Evolutionary conservation across 176 grass and related monocot genomes (phyloP), one percentile per base, ranked within the genome.

Genomic region (Hordeum marinum): DNA sequence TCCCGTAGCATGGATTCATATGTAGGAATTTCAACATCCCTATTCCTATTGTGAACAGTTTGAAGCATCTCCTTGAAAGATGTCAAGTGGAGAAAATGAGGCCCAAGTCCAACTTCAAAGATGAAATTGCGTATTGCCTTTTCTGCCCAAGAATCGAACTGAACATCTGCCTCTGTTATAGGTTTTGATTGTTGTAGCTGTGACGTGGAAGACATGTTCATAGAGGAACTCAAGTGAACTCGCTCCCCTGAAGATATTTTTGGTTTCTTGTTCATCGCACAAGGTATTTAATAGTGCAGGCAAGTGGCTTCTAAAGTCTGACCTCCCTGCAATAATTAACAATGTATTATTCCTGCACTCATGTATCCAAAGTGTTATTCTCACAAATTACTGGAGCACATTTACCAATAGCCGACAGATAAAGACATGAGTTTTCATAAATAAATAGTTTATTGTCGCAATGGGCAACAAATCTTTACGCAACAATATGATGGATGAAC

Each of bases 111-210:
- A 54, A 84, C 93, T 54, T 95, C 89, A 57, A 90, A 88, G 58
- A 95, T 85, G 42, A 98, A 90, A 77, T 82, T 91, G 17, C 88
- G 87, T 41, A 98, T 90, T 84, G 86, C 84, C 64, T 88, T 93
- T 64, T 80, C 79, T 66, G 63, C 77, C 5, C 24, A 14, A 86
- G 79, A 72, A 82, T 82, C 75, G 18, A 81, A 58, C 74, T 83
- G 76, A 80, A 76, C 82, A 50, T 46, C 85, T 72, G 55, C 81
- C 63, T 70, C 85, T 21, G 72, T 78, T 5, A 64, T 34, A 39
- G 85, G 45, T 76, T 84, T 4, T 74, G 85, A 25, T 69, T 68
- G 76, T 52, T 87, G 48, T 62, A 80, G 9, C 17, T 54, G 26
- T 75, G 45, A 32, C 6, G 59, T 60, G 4, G 10, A 54, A 34